Percentiles rank a stretch among this genome's conserved stretches.
Conservation (phyloP, 164 flowering plant genomes). For the Santalum album region DNA sequence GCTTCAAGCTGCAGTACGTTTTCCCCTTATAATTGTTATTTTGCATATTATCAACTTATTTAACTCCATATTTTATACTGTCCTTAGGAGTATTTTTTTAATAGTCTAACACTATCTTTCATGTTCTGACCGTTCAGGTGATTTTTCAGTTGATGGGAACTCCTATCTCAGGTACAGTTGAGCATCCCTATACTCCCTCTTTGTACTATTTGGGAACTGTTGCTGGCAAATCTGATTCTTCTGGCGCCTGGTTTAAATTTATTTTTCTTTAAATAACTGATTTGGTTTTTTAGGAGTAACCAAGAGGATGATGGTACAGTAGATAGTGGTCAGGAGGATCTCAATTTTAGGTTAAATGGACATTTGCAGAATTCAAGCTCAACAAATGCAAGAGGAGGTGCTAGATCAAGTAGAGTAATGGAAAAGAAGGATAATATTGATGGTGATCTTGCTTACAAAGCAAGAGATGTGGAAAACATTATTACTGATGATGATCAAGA, state of each 20-base stretch:
- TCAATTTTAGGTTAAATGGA: constrained; percentile 4
- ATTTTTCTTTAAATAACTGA: not conserved
- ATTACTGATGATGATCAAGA: constrained; percentile 12
- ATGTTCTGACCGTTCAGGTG: constrained; percentile 40
- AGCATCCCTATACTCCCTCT: not conserved
- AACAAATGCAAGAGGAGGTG: constrained; percentile 12
- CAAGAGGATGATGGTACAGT: constrained; percentile 25
- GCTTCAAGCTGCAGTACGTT: constrained; percentile 53
- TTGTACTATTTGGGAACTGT: not conserved
- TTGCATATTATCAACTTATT: constrained; percentile 3
- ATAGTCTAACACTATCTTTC: not conserved
- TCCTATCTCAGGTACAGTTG: constrained; percentile 32
- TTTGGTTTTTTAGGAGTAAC: constrained; percentile 30
- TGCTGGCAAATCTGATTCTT: not conserved
- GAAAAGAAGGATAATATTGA: constrained; percentile 12
- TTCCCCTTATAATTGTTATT: constrained; percentile 3
- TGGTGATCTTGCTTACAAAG: constrained; percentile 6
- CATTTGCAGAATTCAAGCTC: constrained; percentile 11
- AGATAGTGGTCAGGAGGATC: constrained; percentile 22
- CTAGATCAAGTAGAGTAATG: constrained; percentile 6
- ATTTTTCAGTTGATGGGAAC: constrained; percentile 43
- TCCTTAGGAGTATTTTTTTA: not conserved
- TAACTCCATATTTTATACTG: not conserved
- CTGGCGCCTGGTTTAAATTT: not conserved
- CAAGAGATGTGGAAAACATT: constrained; percentile 14